These are phyloP conservation scores for Citrullus colocynthis DNA, from an alignment of 306 rosid genomes.

Conservation along the genomic window DNA sequence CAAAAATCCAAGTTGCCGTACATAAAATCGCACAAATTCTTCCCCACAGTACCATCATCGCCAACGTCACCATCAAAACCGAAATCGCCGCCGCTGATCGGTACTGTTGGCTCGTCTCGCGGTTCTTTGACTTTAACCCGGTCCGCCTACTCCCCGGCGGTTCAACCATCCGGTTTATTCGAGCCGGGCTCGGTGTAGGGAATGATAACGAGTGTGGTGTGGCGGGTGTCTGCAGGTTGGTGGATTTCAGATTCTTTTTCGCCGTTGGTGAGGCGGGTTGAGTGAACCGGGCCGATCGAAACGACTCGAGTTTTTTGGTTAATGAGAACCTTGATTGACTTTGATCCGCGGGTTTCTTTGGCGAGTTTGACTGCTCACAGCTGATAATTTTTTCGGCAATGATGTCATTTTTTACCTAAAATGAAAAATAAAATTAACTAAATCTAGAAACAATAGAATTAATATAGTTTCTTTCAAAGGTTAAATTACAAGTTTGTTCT, in stretches of 20 bases:
- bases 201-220: background rate
- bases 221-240: background rate
- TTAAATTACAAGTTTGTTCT: too few species aligned
- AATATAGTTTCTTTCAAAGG: too few species aligned
- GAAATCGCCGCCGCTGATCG: background rate
- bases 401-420: background rate
- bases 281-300: background rate
- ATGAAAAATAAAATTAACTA: background rate
- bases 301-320: background rate
- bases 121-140: background rate
- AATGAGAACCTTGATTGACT: background rate
- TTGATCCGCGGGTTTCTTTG: background rate
- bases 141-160: background rate
- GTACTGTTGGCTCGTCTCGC: background rate
- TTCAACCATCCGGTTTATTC: background rate
- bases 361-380: background rate
- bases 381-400: background rate
- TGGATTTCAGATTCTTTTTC: background rate
- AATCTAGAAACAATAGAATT: background rate
- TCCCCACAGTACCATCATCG: slow-evolving; percentile 9
- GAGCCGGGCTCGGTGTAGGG: background rate
- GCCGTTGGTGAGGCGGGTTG: background rate
- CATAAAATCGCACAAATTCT: slow-evolving; percentile 1
- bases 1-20: background rate
- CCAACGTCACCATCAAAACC: background rate